Base-by-base conservation (phyloP, 805 yeast species). In the Nakazawaea anatomiae region DNA sequence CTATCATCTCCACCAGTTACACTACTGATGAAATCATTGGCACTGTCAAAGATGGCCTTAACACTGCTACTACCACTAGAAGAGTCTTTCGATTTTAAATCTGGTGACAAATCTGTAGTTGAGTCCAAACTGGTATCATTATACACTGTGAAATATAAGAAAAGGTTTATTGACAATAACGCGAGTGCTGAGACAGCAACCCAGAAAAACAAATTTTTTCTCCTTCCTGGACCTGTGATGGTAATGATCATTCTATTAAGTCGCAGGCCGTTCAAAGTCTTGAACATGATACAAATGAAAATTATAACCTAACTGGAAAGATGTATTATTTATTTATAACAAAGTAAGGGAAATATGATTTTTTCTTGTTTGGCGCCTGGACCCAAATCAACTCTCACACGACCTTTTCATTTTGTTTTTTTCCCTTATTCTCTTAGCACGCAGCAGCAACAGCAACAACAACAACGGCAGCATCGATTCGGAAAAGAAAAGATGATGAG, bases 81-180 rank as follows among this genome's bases (percentile, higher is more conserved):
- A 2, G 29, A 25, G 9, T 25, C 29, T 28, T 40, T 40, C 30
- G 29, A 2, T 2, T 39, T 39, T n/a, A 2, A 4, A 25, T 25
- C 43, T 25, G 31, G 29, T 6, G 10, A 2, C 9, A 25, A 25
- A 28, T 25, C 30, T 9, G 29, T 8, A 10, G 29, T 36, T 9
- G 32, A 27, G 2, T 35, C 25, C 14, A n/a, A 11, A 5, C n/a
- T n/a, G 14, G 40, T 3, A n/a, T 44, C 48, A n/a, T 34, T 36
- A 27, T 49, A 49, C 14, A 49, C 45, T n/a, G 48, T 39, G 35
- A 44, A 38, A 14, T 49, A 49, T 25, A 44, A 39, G n/a, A 49
- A 44, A 25, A 49, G 27, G 31, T 49, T 49, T n/a, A 49, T 32
- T 41, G 44, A 38, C 18, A 49, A 39, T 30, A 49, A 44, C 4